A percentile compares a stretch with the other conserved stretches of the same genome.
phyloP scores from a whole-genome alignment of 169 alveolate genomes.

The Plasmodium inui region DNA sequence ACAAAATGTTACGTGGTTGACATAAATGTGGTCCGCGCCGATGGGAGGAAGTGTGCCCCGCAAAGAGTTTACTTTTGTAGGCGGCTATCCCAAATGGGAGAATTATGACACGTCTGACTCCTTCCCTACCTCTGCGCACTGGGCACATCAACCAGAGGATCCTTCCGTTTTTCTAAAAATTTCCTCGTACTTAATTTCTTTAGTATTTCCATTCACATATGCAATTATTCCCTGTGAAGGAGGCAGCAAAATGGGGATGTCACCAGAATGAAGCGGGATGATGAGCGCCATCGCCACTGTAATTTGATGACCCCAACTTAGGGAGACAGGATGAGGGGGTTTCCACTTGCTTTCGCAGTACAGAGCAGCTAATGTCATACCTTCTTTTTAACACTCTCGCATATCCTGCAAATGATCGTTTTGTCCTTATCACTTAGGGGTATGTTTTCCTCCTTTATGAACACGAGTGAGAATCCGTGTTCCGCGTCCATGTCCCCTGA shows the following conservation, averaged over 20 bases:
- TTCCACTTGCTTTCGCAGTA: background rate
- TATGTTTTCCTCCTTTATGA: slow-evolving; percentile 49
- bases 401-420: slow-evolving; percentile 49
- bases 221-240: slow-evolving; percentile 64
- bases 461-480: slow-evolving; percentile 69
- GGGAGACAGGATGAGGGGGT: background rate
- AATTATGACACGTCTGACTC: background rate
- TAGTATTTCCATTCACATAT: slow-evolving; percentile 19
- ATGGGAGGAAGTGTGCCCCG: background rate
- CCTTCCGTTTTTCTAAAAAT: slow-evolving; percentile 17
- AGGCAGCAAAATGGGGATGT: background rate
- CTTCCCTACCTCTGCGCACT: background rate
- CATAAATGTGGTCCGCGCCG: background rate
- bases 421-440: slow-evolving; percentile 60
- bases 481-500: slow-evolving; percentile 25
- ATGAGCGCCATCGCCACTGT: background rate
- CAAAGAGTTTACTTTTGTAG: background rate
- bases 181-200: slow-evolving; percentile 43
- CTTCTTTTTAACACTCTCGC: slow-evolving; percentile 72
- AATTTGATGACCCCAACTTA: background rate
- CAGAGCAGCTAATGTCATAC: slow-evolving; percentile 9
- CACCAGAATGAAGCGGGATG: background rate
- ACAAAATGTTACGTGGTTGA: background rate
- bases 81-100: background rate
- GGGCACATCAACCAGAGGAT: background rate